Percentiles rank a stretch among this genome's conserved stretches.
phyloP scores from a whole-genome alignment of 805 yeast species.

The Kodamaea neixiangensis region DNA sequence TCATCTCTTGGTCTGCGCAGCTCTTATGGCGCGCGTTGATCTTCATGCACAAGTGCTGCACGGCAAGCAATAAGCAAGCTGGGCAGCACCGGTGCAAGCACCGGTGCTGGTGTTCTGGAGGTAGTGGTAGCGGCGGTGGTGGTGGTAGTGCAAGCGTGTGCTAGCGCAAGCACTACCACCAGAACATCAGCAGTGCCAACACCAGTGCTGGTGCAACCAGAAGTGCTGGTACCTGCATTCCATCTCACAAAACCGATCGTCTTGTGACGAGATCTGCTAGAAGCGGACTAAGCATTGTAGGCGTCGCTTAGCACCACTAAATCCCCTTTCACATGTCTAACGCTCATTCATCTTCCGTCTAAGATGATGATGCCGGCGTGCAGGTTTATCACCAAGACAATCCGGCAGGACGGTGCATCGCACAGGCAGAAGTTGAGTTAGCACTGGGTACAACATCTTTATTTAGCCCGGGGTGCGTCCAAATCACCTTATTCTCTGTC shows the following conservation, averaged over 20 bases:
- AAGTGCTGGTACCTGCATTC: background rate
- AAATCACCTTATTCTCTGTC: slow-evolving; percentile 3
- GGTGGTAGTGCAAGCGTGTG: too few relatives aligned
- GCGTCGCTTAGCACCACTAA: slow-evolving; percentile 2
- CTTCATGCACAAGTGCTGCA: too few relatives aligned
- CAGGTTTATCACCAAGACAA: background rate
- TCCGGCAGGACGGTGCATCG: background rate
- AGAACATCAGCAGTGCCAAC: background rate
- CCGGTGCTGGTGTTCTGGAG: too few relatives aligned
- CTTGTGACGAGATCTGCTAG: slow-evolving; percentile 3
- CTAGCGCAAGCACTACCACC: background rate
- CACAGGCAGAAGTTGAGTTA: background rate
- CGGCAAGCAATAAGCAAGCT: too few relatives aligned
- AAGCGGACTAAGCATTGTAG: background rate
- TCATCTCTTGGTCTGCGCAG: too few relatives aligned
- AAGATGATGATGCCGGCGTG: background rate
- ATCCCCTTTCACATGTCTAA: slow-evolving; percentile 1
- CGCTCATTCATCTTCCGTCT: slow-evolving; percentile 3
- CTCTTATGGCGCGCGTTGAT: too few relatives aligned
- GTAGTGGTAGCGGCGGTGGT: too few relatives aligned
- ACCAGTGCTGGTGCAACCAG: too few relatives aligned
- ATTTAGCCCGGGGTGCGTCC: background rate
- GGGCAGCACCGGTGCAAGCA: too few relatives aligned
- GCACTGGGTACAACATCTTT: background rate
- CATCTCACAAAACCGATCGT: background rate